Base-by-base conservation (phyloP, 2,329 filamentous ascomycete species). In the Aspergillus flavus region DNA sequence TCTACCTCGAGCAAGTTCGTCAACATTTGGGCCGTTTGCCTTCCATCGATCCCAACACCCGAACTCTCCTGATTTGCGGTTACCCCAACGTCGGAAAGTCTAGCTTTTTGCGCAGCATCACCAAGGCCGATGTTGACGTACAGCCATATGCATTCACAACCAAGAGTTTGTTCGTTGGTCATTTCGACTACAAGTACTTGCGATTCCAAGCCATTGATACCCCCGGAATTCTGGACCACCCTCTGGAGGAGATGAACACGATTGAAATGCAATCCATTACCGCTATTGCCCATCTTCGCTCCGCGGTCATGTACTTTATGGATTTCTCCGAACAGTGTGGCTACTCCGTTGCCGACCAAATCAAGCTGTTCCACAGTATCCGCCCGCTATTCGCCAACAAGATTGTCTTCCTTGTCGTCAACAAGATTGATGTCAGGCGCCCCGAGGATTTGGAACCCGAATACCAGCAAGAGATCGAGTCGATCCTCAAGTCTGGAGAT, bases 251-350 rank as follows among this genome's bases (percentile, higher is more conserved):
- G 83, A 99, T 98, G 95, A 97, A 97, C 82, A 98, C 95, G 4
- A 99, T 99, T 76, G 95, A 99, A 81, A 98, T 98, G 93, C 95
- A 98, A 84, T 91, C 91, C 66, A 97, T 99, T 71, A 98, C 94
- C 21, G 95, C 96, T 12, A 97, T 99, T 82, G 95, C 95, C 58
- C 96, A 99, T 83, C 85, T 99, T 76, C 88, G 94, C 72, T 96
- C 94, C 48, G 94, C 94, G 61, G 96, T 99, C 68, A 84, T 98
- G 64, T 98, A 98, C 81, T 98, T 98, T 77, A 97, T 98, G 92
- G 94, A 98, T 83, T 84, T 97, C 65, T 96, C 92, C 26, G 94
- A 97, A 83, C 93, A 97, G 83, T 97, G 94, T 72, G 95, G 95
- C 63, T 99, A 97, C 83, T 92, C 93, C 3, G 92, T 99, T 21